phyloP scores from a whole-genome alignment of 2,329 filamentous ascomycete genomes.

The Fusarium temperatum region DNA sequence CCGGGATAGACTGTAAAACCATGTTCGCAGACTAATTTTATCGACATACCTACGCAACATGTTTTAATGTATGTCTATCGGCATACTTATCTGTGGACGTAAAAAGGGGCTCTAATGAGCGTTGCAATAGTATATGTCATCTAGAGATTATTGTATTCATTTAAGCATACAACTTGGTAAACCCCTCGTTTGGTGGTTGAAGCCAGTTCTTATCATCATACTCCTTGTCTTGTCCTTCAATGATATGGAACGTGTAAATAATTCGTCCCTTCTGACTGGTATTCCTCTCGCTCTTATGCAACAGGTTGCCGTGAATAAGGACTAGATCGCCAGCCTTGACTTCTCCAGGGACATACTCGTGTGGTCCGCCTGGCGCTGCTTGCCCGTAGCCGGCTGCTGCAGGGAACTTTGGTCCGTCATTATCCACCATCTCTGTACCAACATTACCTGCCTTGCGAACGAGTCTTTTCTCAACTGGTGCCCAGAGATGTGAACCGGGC shows the following conservation, averaged over 20 bases:
- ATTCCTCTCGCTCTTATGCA: constrained; percentile 98
- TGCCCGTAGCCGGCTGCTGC: constrained; percentile 58
- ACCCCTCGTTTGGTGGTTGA: constrained; percentile 82
- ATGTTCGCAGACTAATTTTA: constrained; percentile 27
- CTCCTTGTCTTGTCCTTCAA: constrained; percentile 76
- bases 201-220: constrained; percentile 95
- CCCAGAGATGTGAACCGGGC: constrained; percentile 80
- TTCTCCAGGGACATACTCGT: constrained; percentile 78
- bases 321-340: constrained; percentile 92
- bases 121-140: background rate
- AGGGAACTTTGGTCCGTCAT: constrained; percentile 73
- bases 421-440: constrained; percentile 77
- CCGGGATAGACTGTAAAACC: constrained; percentile 40
- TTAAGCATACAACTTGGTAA: constrained; percentile 71
- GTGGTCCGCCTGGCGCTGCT: constrained; percentile 50
- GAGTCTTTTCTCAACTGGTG: constrained; percentile 76
- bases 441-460: constrained; percentile 67
- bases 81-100: constrained; percentile 13
- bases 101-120: constrained; percentile 1
- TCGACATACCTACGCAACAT: constrained; percentile 38
- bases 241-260: constrained; percentile 98
- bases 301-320: constrained; percentile 91
- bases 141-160: background rate
- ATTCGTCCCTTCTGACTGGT: constrained; percentile 85
- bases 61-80: constrained; percentile 14